phyloP scores from a whole-genome alignment of 1,284 basidiomycete genomes.

The Entoloma clypeatum region DNA sequence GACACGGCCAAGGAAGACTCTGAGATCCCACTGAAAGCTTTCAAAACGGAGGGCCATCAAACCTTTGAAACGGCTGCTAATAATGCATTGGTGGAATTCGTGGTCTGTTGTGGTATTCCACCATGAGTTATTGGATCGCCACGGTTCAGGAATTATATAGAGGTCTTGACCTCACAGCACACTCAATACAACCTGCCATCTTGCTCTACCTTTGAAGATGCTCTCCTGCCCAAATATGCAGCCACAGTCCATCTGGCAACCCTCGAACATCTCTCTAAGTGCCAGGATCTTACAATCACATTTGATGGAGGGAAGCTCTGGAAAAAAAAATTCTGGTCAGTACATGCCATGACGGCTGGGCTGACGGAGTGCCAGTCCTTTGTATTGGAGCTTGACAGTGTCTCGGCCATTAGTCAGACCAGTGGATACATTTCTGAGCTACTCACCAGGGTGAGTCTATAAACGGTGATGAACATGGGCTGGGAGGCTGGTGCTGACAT shows the following conservation, averaged over 20 bases:
- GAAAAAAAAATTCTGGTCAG: constrained; percentile 17
- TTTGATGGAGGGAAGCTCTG: constrained; percentile 21
- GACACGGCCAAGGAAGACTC: no score
- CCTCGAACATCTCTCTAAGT: constrained; percentile 12
- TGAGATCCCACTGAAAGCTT: no score
- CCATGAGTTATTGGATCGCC: not conserved
- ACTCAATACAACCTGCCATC: constrained; percentile 9
- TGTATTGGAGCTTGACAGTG: constrained; percentile 19
- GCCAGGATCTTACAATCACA: constrained; percentile 16
- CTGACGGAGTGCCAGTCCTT: constrained; percentile 17
- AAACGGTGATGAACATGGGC: constrained; percentile 1
- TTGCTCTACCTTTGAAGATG: constrained; percentile 11
- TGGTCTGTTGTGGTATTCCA: no score
- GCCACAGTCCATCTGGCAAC: constrained; percentile 14
- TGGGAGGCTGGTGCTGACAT: not conserved
- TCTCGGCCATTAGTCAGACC: constrained; percentile 14
- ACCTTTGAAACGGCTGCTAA: no score
- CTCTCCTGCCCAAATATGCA: constrained; percentile 17
- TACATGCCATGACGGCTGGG: constrained; percentile 16
- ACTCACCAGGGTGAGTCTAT: constrained; percentile 1
- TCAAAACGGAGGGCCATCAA: no score
- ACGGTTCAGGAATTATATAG: constrained; percentile 13
- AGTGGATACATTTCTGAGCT: constrained; percentile 11
- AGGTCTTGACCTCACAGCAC: constrained; percentile 13
- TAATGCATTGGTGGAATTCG: no score